Evolutionary conservation across 2,329 filamentous ascomycete genomes (phyloP).

Genomic region (Colletotrichum sp.): DNA sequence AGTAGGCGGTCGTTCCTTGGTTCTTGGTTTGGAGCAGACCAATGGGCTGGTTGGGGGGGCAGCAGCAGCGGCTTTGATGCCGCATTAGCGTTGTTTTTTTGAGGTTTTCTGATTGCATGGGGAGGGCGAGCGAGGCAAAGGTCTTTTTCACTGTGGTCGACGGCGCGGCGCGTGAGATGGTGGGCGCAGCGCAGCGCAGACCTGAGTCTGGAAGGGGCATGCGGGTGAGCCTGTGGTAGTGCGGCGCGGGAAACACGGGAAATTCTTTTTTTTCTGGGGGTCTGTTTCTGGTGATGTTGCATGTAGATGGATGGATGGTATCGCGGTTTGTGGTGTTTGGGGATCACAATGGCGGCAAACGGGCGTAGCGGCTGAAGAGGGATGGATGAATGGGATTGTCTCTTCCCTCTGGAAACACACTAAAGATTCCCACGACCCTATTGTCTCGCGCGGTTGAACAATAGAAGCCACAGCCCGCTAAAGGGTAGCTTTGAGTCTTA

Average conservation of each 20-base stretch:
- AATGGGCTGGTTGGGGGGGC: not conserved
- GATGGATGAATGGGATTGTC: not conserved
- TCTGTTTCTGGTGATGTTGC: not conserved
- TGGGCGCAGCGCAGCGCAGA: not conserved
- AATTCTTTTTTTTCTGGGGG: not conserved
- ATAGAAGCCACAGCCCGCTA: not conserved
- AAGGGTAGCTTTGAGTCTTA: not conserved
- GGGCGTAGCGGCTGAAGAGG: not conserved
- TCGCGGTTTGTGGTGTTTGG: not conserved
- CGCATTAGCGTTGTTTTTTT: not conserved
- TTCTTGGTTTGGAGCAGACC: not conserved
- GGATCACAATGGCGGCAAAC: not conserved
- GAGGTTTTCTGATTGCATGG: not conserved
- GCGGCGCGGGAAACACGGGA: not conserved
- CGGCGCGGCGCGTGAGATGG: not conserved
- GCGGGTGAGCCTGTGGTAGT: not conserved
- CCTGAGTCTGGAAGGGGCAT: not conserved
- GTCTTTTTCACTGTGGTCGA: not conserved
- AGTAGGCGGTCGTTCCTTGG: not conserved
- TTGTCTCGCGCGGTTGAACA: not conserved
- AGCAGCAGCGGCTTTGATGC: not conserved
- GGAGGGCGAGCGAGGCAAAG: not conserved
- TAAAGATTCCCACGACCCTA: not conserved
- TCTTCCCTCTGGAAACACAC: not conserved
- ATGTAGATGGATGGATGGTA: not conserved